These are phyloP conservation scores for Tirmania nivea DNA, from an alignment of 495 filamentous ascomycete species.

Conservation along the genomic window DNA sequence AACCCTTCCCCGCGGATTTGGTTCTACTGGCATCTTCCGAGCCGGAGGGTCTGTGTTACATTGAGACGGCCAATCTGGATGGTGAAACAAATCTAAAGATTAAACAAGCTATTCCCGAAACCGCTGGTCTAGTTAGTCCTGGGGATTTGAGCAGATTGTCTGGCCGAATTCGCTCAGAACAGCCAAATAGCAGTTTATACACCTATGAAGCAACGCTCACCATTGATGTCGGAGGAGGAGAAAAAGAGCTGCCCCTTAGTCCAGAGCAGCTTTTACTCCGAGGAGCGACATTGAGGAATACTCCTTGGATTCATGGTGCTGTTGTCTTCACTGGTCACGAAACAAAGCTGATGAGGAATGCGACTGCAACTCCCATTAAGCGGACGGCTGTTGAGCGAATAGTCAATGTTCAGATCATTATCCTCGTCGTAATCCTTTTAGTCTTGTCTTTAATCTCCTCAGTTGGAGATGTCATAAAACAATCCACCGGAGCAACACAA, in stretches of 20 bases:
- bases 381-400: slow-evolving; percentile 81
- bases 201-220: slow-evolving; percentile 96
- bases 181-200: slow-evolving; percentile 95
- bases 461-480: slow-evolving; percentile 61
- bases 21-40: slow-evolving; percentile 85
- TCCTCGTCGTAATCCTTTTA: slow-evolving; percentile 68
- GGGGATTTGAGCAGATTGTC: slow-evolving; percentile 68
- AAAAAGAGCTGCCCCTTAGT: slow-evolving; percentile 71
- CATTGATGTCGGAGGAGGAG: slow-evolving; percentile 76
- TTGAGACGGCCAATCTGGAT: slow-evolving; percentile 95
- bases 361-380: slow-evolving; percentile 93
- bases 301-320: slow-evolving; percentile 89
- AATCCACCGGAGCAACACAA: slow-evolving; percentile 16
- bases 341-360: slow-evolving; percentile 97
- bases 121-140: slow-evolving; percentile 64
- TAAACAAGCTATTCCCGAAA: slow-evolving; percentile 95
- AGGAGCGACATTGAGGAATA: slow-evolving; percentile 88
- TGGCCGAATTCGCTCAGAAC: slow-evolving; percentile 76
- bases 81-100: slow-evolving; percentile 98
- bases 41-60: slow-evolving; percentile 94
- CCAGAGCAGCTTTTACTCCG: slow-evolving; percentile 74
- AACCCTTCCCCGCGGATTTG: slow-evolving; percentile 88
- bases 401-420: slow-evolving; percentile 81
- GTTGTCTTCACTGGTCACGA: slow-evolving; percentile 98
- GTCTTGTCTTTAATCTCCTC: slow-evolving; percentile 71